Conservation (phyloP, 1,284 basidiomycete genomes). For the Ganoderma sp. region DNA sequence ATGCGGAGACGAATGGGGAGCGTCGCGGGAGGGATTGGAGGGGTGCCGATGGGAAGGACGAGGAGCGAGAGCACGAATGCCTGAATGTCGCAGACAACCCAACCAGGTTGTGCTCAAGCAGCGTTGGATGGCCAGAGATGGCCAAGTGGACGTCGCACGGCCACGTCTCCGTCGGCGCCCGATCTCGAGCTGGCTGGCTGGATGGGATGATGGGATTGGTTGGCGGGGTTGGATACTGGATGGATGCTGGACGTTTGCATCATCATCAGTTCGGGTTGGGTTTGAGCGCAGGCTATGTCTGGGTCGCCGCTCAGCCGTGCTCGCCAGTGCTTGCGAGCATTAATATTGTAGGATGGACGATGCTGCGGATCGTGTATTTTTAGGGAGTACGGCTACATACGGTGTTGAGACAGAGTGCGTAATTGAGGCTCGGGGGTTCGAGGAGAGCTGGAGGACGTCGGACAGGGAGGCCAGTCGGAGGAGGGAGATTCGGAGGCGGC, state of each 20-base stretch:
- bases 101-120: background rate
- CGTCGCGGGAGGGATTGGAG: slow-evolving; percentile 29
- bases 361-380: slow-evolving; percentile 17
- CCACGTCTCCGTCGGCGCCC: slow-evolving; percentile 1
- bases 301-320: background rate
- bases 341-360: background rate
- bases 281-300: slow-evolving; percentile 1
- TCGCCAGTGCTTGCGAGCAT: background rate
- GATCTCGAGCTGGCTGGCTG: slow-evolving; percentile 2
- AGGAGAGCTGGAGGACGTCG: background rate
- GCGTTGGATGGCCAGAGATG: background rate
- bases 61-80: slow-evolving; percentile 38
- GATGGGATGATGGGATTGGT: slow-evolving; percentile 5
- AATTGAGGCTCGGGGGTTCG: background rate
- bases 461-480: slow-evolving; percentile 13
- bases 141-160: background rate
- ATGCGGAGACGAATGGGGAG: slow-evolving; percentile 41
- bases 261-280: background rate
- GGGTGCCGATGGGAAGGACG: slow-evolving; percentile 27
- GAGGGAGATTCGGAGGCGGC: slow-evolving; percentile 7
- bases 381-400: slow-evolving; percentile 10
- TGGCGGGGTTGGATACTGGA: background rate
- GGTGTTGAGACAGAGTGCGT: background rate
- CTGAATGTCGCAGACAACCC: slow-evolving; percentile 10
- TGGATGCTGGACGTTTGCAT: slow-evolving; percentile 7